These are phyloP conservation scores for Candida montana DNA, from an alignment of 805 yeast species.

Conservation along the genomic window DNA sequence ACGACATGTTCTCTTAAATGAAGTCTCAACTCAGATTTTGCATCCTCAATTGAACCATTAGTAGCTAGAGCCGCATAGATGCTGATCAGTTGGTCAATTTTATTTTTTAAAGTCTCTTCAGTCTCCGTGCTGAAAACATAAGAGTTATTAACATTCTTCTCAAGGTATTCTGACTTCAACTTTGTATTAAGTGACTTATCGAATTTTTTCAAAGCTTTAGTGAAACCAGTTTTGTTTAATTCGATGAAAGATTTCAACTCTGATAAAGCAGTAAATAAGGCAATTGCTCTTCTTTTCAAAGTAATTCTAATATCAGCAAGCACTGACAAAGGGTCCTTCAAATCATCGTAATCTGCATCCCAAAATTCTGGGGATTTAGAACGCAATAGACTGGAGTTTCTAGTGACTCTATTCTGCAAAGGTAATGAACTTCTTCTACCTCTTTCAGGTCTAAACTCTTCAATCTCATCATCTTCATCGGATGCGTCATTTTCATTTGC, in stretches of 20 bases:
- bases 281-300: slow-evolving; percentile 59
- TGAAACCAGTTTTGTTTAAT: slow-evolving; percentile 81
- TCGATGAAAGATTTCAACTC: slow-evolving; percentile 82
- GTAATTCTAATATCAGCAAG: slow-evolving; percentile 41
- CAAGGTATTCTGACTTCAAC: slow-evolving; percentile 54
- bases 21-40: slow-evolving; percentile 44
- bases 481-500: background rate
- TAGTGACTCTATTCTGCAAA: slow-evolving; percentile 15
- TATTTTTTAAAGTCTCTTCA: slow-evolving; percentile 40
- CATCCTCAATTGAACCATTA: slow-evolving; percentile 34
- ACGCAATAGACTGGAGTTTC: slow-evolving; percentile 14
- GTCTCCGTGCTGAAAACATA: slow-evolving; percentile 52
- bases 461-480: slow-evolving; percentile 12
- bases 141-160: slow-evolving; percentile 37
- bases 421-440: slow-evolving; percentile 21
- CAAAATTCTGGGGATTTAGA: slow-evolving; percentile 23
- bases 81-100: slow-evolving; percentile 47
- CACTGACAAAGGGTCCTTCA: slow-evolving; percentile 19
- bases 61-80: slow-evolving; percentile 51
- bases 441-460: slow-evolving; percentile 13
- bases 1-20: slow-evolving; percentile 87
- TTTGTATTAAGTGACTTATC: slow-evolving; percentile 72
- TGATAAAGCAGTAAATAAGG: slow-evolving; percentile 66
- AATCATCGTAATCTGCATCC: slow-evolving; percentile 20
- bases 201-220: slow-evolving; percentile 86